Evolutionary conservation across 2,329 filamentous ascomycete species (phyloP).

Genomic region (Colletotrichum musae): DNA sequence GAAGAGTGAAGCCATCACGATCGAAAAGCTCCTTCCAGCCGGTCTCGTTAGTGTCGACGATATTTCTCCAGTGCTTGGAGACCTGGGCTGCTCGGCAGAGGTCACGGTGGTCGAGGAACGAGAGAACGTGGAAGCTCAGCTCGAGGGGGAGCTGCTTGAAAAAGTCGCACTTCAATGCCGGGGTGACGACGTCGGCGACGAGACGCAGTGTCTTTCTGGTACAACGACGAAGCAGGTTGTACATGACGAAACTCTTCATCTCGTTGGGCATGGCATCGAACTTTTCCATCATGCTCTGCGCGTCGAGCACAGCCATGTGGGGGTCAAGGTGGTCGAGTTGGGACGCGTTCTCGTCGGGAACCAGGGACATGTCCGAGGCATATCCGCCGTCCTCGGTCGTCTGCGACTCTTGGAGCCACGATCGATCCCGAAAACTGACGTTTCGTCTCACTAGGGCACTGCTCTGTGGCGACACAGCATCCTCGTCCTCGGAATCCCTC

Average conservation of each 20-base stretch:
- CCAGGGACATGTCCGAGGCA: slow-evolving; percentile 41
- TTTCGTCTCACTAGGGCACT: slow-evolving; percentile 31
- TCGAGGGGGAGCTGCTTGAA: slow-evolving; percentile 87
- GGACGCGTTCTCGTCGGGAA: slow-evolving; percentile 43
- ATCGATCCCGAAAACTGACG: slow-evolving; percentile 37
- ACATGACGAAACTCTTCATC: slow-evolving; percentile 97
- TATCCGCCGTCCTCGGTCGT: slow-evolving; percentile 54
- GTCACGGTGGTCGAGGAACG: slow-evolving; percentile 87
- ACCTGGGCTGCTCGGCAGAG: slow-evolving; percentile 93
- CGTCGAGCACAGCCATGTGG: slow-evolving; percentile 75
- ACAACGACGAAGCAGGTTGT: slow-evolving; percentile 91
- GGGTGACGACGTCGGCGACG: slow-evolving; percentile 92
- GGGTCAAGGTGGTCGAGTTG: slow-evolving; percentile 46
- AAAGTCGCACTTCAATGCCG: slow-evolving; percentile 95
- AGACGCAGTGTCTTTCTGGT: slow-evolving; percentile 90
- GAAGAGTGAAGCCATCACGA: slow-evolving; percentile 83
- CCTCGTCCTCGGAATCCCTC: slow-evolving; percentile 59
- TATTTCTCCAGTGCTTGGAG: slow-evolving; percentile 92
- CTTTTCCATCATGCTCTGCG: slow-evolving; percentile 87
- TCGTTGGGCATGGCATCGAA: slow-evolving; percentile 93
- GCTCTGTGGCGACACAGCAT: slow-evolving; percentile 49
- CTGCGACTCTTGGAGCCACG: slow-evolving; percentile 60
- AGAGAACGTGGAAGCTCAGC: slow-evolving; percentile 87
- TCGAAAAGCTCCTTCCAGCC: slow-evolving; percentile 97
- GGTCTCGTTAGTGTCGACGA: slow-evolving; percentile 93